Evolutionary conservation across 352 stramenopile species (phyloP).

Genomic region (Globisporangium irregulare): DNA sequence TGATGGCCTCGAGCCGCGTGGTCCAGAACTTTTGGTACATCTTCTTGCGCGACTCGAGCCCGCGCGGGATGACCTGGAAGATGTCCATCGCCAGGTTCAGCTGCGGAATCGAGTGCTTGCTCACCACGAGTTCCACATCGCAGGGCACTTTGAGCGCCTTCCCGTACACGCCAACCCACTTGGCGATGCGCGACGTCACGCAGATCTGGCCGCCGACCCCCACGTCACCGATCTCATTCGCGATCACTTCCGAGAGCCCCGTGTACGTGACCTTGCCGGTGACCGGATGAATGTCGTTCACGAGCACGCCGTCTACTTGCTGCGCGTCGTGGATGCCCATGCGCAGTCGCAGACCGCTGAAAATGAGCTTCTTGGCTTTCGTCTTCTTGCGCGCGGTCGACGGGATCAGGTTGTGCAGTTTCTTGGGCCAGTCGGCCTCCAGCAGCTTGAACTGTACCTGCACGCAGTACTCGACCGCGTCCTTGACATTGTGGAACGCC

Average conservation of each 20-base stretch:
- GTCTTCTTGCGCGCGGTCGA: constrained; percentile 32
- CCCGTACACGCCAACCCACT: constrained; percentile 36
- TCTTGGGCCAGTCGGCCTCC: constrained; percentile 35
- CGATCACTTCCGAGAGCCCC: constrained; percentile 54
- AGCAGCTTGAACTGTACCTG: constrained; percentile 50
- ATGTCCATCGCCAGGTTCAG: constrained; percentile 36
- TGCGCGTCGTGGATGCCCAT: constrained; percentile 60
- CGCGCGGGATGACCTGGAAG: constrained; percentile 34
- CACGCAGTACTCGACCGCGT: constrained; percentile 56
- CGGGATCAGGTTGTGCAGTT: constrained; percentile 38
- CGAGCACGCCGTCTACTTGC: constrained; percentile 39
- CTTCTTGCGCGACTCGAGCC: constrained; percentile 36
- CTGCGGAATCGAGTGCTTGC: constrained; percentile 30
- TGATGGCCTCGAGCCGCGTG: constrained; percentile 17
- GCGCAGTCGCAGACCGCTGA: constrained; percentile 47
- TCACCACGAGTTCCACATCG: constrained; percentile 29
- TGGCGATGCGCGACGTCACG: constrained; percentile 35
- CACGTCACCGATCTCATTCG: constrained; percentile 45
- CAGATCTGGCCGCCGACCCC: constrained; percentile 51
- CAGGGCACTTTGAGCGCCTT: constrained; percentile 20
- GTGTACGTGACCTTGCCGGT: constrained; percentile 55
- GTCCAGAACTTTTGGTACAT: constrained; percentile 25
- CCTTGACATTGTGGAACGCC: constrained; percentile 48
- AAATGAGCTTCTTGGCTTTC: constrained; percentile 41
- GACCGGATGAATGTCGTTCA: constrained; percentile 43